Conservation (phyloP, 257 asterid species). For the Petunia axillaris region DNA sequence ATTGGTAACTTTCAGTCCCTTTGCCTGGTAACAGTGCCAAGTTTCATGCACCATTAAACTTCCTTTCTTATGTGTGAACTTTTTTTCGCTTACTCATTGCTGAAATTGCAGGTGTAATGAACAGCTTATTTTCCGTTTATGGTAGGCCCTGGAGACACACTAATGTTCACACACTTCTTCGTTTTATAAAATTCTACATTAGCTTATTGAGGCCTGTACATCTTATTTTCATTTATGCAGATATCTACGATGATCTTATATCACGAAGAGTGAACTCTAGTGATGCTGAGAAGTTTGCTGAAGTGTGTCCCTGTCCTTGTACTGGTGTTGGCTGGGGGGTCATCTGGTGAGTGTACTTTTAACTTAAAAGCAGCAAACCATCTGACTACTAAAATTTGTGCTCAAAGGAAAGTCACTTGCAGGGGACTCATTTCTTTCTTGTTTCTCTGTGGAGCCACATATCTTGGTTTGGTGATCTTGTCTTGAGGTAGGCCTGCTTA, state of each 20-base stretch:
- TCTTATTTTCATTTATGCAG: constrained; percentile 24
- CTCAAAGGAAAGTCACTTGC: constrained; percentile 26
- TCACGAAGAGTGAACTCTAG: constrained; percentile 46
- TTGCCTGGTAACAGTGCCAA: neutral
- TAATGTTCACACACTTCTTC: neutral
- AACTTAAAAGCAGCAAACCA: neutral
- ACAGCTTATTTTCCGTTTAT: constrained; percentile 49
- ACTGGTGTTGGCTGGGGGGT: constrained; percentile 54
- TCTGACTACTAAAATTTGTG: neutral
- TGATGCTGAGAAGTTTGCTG: constrained; percentile 53
- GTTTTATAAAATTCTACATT: neutral
- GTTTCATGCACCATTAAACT: neutral
- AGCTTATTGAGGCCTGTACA: neutral
- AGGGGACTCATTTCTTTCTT: constrained; percentile 56
- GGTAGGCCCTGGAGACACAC: constrained; percentile 32
- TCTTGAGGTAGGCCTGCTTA: constrained; percentile 34
- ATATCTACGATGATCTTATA: constrained; percentile 46
- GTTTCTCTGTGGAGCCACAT: constrained; percentile 49
- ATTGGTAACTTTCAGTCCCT: constrained; percentile 37
- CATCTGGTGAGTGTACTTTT: constrained; percentile 39
- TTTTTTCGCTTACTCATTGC: neutral
- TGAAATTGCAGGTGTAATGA: constrained; percentile 46
- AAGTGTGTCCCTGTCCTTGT: constrained; percentile 53
- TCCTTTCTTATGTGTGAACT: neutral
- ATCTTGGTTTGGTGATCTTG: constrained; percentile 47